These are phyloP conservation scores for Penicillium brasilianum DNA, from an alignment of 2,329 filamentous ascomycete genomes.

Conservation along the genomic window DNA sequence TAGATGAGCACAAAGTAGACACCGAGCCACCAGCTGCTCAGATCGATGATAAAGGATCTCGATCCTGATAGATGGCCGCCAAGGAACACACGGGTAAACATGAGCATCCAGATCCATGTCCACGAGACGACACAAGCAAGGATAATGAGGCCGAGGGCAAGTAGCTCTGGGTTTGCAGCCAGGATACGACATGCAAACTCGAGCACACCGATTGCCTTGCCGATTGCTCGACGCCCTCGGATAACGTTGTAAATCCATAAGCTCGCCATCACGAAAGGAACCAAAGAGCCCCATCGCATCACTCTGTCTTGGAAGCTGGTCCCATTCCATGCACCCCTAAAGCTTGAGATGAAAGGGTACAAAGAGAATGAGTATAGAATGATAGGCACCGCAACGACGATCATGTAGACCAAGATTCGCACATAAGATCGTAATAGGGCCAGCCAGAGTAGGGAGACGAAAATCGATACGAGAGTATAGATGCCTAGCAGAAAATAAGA, in stretches of 20 bases:
- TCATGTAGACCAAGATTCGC: constrained; percentile 76
- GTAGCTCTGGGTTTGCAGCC: constrained; percentile 78
- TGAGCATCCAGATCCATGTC: constrained; percentile 95
- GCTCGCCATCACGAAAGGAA: constrained; percentile 74
- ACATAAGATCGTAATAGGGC: constrained; percentile 87
- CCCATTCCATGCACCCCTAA: constrained; percentile 76
- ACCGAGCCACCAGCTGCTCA: constrained; percentile 95
- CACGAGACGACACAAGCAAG: constrained; percentile 78
- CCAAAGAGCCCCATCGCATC: constrained; percentile 84
- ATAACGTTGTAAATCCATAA: constrained; percentile 85
- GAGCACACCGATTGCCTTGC: constrained; percentile 83
- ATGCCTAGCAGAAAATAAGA: constrained; percentile 89
- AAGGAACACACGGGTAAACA: constrained; percentile 95
- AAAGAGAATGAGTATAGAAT: constrained; percentile 88
- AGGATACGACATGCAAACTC: constrained; percentile 92
- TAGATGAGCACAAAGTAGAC: constrained; percentile 91
- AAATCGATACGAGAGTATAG: constrained; percentile 86
- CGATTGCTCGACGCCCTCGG: constrained; percentile 78
- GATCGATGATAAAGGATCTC: constrained; percentile 77
- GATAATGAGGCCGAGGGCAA: constrained; percentile 80
- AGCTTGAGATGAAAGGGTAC: constrained; percentile 89
- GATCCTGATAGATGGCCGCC: constrained; percentile 75
- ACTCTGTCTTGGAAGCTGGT: constrained; percentile 79
- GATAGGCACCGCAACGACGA: constrained; percentile 82
- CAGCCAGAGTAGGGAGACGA: constrained; percentile 90